Conservation (phyloP, 805 yeast species). For the Metschnikowia drakensbergensis region DNA sequence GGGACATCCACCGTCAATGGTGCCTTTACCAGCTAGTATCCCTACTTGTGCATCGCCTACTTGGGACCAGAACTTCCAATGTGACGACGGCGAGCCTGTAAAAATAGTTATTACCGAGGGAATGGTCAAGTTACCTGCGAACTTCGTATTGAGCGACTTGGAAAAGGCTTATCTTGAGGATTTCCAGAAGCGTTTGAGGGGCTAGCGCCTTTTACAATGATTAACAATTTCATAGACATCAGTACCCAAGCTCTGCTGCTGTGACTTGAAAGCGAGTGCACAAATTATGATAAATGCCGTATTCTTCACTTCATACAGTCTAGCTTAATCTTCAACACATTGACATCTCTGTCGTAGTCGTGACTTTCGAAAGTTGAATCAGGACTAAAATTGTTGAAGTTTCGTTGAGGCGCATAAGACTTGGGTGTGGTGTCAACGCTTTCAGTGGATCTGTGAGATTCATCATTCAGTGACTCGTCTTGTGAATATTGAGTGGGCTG, state of each 20-base stretch:
- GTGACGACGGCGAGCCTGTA: neutral
- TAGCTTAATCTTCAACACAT: neutral
- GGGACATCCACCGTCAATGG: neutral
- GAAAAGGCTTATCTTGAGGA: neutral
- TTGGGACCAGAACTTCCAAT: neutral
- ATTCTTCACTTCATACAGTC: too few relatives aligned
- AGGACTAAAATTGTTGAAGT: conserved; percentile 12
- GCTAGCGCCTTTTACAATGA: neutral
- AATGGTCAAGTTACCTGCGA: neutral
- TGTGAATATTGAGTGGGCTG: neutral
- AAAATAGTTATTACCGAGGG: neutral
- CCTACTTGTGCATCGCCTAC: neutral
- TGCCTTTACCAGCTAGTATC: neutral
- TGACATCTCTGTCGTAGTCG: conserved; percentile 9
- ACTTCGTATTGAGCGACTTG: neutral
- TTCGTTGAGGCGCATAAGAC: neutral
- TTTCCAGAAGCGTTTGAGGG: conserved; percentile 2
- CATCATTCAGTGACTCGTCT: neutral
- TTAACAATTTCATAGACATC: neutral
- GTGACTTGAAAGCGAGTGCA: too few relatives aligned
- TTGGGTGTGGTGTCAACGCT: neutral
- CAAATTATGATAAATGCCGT: too few relatives aligned
- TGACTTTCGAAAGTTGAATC: conserved; percentile 11
- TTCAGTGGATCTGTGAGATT: neutral
- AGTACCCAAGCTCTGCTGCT: too few relatives aligned